Evolutionary conservation across 352 stramenopile genomes (phyloP).

Genomic region (Globisporangium heterothallicum): DNA sequence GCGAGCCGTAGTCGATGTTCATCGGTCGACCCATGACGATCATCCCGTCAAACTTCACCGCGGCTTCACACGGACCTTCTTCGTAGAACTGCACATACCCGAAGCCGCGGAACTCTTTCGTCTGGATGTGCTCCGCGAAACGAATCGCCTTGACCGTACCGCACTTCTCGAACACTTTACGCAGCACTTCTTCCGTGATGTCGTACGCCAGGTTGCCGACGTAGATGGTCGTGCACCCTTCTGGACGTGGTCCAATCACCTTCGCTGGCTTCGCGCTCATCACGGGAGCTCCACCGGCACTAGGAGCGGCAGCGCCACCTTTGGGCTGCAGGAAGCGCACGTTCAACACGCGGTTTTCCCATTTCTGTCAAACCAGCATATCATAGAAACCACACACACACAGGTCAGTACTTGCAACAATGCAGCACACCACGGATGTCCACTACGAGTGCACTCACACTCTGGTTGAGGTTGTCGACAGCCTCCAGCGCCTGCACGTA

Average conservation of each 20-base stretch:
- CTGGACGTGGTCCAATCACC: constrained; percentile 57
- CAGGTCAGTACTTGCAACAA: neutral
- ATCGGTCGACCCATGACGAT: constrained; percentile 82
- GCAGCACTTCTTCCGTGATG: constrained; percentile 85
- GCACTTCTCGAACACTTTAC: constrained; percentile 76
- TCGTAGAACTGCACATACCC: constrained; percentile 93
- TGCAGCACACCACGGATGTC: neutral
- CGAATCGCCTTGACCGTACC: constrained; percentile 75
- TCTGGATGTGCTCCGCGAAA: constrained; percentile 83
- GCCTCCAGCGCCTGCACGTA: constrained; percentile 77
- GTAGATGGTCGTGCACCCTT: constrained; percentile 91
- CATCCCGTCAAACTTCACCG: constrained; percentile 73
- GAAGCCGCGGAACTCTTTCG: constrained; percentile 82
- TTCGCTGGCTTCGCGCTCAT: constrained; percentile 26
- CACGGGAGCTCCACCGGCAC: neutral
- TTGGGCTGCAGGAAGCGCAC: constrained; percentile 83
- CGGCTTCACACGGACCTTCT: constrained; percentile 77
- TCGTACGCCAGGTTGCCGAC: constrained; percentile 96
- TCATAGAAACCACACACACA: neutral
- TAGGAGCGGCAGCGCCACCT: constrained; percentile 9
- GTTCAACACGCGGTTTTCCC: constrained; percentile 75
- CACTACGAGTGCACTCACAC: constrained; percentile 15
- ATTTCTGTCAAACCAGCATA: constrained; percentile 46
- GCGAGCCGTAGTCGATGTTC: constrained; percentile 73
- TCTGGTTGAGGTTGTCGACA: constrained; percentile 70